phyloP scores from a whole-genome alignment of 2,329 filamentous ascomycete species.

The Fusarium udum region DNA sequence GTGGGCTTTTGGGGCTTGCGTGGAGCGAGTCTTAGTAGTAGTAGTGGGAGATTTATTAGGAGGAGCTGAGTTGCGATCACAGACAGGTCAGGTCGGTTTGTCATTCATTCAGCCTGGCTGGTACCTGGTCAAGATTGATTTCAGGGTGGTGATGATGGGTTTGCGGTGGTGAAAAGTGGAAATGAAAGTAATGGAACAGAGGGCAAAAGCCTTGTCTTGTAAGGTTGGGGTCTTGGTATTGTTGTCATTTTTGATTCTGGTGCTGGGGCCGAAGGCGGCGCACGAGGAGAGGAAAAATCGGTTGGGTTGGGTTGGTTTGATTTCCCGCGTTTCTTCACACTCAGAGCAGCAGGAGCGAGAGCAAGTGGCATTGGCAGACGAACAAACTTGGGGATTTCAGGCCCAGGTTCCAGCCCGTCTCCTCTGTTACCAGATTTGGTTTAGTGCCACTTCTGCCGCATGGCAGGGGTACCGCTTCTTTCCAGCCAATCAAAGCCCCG shows the following conservation, averaged over 20 bases:
- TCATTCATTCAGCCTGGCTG: background rate
- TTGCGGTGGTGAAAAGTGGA: constrained; percentile 28
- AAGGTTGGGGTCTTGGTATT: constrained; percentile 51
- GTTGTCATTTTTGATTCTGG: constrained; percentile 51
- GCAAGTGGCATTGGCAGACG: constrained; percentile 1
- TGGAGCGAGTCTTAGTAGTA: constrained; percentile 37
- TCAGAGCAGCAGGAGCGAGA: background rate
- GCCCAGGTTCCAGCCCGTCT: constrained; percentile 17
- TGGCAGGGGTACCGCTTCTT: constrained; percentile 2
- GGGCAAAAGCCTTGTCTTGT: constrained; percentile 49
- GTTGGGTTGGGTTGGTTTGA: constrained; percentile 45
- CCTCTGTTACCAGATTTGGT: constrained; percentile 17
- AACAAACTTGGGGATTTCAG: constrained; percentile 27
- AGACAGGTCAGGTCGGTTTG: background rate
- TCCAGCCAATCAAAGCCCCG: constrained; percentile 15
- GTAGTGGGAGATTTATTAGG: constrained; percentile 39
- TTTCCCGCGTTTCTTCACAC: constrained; percentile 41
- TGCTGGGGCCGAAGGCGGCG: constrained; percentile 52
- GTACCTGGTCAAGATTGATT: background rate
- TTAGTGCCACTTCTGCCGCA: constrained; percentile 28
- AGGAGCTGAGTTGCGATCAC: constrained; percentile 38
- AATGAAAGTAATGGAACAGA: constrained; percentile 41
- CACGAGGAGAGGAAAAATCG: constrained; percentile 48
- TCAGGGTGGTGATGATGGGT: constrained; percentile 40
- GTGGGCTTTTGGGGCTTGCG: constrained; percentile 45